A percentile compares a stretch with the other conserved stretches of the same genome.
These are phyloP conservation scores for Aspergillus pseudoglaucus DNA, from an alignment of 2,329 filamentous ascomycete species.

Conservation along the genomic window DNA sequence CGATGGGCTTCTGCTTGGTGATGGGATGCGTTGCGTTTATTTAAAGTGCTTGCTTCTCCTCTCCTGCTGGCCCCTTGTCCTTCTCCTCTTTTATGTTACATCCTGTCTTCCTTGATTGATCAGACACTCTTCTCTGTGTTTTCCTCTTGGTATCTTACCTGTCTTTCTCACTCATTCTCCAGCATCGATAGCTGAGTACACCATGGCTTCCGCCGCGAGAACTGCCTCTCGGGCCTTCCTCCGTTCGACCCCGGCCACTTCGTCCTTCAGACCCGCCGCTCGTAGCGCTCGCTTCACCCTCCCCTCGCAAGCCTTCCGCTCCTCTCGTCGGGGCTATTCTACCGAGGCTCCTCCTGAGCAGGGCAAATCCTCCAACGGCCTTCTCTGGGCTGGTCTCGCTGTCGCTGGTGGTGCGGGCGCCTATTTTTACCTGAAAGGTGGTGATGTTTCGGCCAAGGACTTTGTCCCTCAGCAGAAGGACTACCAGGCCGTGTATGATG, in stretches of 20 bases:
- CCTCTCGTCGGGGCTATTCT: constrained; percentile 73
- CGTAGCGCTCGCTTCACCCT: constrained; percentile 54
- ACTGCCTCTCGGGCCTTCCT: constrained; percentile 38
- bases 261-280: constrained; percentile 36
- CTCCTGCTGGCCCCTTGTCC: constrained; percentile 5
- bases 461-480: constrained; percentile 75
- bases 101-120: too few species aligned
- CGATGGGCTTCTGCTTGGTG: background rate
- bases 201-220: constrained; percentile 38
- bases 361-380: constrained; percentile 46
- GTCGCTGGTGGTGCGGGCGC: constrained; percentile 59
- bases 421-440: constrained; percentile 55
- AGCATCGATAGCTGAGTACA: constrained; percentile 6
- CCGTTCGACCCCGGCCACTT: constrained; percentile 32
- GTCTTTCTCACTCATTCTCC: background rate
- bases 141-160: constrained; percentile 5
- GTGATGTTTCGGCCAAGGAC: constrained; percentile 42
- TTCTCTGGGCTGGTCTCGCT: constrained; percentile 55
- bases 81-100: constrained; percentile 2
- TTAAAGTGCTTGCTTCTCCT: background rate
- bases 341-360: constrained; percentile 51
- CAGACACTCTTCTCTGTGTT: constrained; percentile 1
- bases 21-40: background rate
- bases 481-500: constrained; percentile 93
- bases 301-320: constrained; percentile 62